Conservation (phyloP, 257 asterid genomes). For the Solanum pennellii region DNA sequence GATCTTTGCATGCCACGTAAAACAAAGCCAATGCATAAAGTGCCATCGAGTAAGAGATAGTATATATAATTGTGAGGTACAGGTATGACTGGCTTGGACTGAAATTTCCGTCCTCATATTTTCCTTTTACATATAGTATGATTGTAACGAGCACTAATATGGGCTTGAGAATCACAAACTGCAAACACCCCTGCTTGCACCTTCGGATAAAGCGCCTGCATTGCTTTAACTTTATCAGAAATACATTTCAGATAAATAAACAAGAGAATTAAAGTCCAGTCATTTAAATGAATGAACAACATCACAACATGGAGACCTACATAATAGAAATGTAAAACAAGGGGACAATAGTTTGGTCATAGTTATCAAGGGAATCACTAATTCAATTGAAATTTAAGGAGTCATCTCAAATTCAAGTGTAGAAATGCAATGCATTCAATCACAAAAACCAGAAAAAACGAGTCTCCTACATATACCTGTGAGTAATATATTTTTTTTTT, state of each 20-base stretch:
- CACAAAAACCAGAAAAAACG: neutral
- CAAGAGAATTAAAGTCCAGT: neutral
- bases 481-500: neutral
- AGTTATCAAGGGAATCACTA: neutral
- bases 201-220: constrained; percentile 97
- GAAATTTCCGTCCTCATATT: constrained; percentile 90
- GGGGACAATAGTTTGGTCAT: neutral
- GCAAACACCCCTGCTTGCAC: constrained; percentile 98
- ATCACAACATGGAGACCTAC: neutral
- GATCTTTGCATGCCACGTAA: constrained; percentile 90
- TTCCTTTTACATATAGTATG: constrained; percentile 82
- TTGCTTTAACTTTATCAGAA: neutral
- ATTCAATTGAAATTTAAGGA: neutral
- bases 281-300: neutral
- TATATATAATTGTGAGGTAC: constrained; percentile 89
- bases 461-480: neutral
- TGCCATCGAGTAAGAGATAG: constrained; percentile 88
- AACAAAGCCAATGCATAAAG: constrained; percentile 91
- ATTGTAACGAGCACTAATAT: constrained; percentile 64
- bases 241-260: neutral
- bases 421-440: neutral
- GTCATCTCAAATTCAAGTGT: neutral
- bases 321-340: neutral
- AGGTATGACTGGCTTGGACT: constrained; percentile 81
- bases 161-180: constrained; percentile 97